Percentiles rank a stretch among this genome's conserved stretches.
Evolutionary conservation across 371 early-diverging fungal genomes (phyloP).

Genomic region (Mucor sp.): DNA sequence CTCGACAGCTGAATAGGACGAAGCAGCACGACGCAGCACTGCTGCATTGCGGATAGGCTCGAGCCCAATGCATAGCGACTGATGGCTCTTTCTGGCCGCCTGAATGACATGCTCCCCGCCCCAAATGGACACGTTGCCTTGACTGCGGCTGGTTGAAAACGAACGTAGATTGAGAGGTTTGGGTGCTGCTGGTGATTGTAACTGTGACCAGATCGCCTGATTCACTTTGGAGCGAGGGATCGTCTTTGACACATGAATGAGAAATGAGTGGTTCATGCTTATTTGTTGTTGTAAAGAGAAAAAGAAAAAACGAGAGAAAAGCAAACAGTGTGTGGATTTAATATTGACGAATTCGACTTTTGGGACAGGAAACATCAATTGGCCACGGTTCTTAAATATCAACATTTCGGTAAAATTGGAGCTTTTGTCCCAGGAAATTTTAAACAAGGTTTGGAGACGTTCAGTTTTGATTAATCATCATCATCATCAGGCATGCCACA

Average conservation of each 20-base stretch:
- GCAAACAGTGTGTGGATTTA: background rate
- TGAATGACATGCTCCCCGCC: constrained; percentile 35
- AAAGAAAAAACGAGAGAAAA: background rate
- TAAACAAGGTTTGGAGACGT: background rate
- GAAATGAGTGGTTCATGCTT: constrained; percentile 37
- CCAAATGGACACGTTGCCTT: constrained; percentile 38
- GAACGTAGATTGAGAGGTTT: constrained; percentile 30
- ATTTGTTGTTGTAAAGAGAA: background rate
- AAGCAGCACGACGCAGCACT: constrained; percentile 28
- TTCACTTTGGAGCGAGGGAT: constrained; percentile 49
- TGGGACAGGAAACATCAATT: background rate
- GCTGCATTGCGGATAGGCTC: constrained; percentile 39
- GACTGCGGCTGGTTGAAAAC: constrained; percentile 28
- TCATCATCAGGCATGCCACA: background rate
- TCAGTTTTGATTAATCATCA: background rate
- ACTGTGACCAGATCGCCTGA: constrained; percentile 39
- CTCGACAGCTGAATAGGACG: constrained; percentile 18
- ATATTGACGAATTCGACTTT: background rate
- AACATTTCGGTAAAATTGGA: background rate
- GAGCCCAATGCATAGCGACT: constrained; percentile 37
- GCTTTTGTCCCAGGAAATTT: background rate
- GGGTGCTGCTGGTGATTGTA: constrained; percentile 21
- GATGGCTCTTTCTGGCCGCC: constrained; percentile 24
- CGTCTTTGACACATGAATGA: constrained; percentile 55
- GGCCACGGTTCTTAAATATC: background rate